These are phyloP conservation scores for Suhomyces bribrorum DNA, from an alignment of 1,139 yeast genomes.

Conservation along the genomic window DNA sequence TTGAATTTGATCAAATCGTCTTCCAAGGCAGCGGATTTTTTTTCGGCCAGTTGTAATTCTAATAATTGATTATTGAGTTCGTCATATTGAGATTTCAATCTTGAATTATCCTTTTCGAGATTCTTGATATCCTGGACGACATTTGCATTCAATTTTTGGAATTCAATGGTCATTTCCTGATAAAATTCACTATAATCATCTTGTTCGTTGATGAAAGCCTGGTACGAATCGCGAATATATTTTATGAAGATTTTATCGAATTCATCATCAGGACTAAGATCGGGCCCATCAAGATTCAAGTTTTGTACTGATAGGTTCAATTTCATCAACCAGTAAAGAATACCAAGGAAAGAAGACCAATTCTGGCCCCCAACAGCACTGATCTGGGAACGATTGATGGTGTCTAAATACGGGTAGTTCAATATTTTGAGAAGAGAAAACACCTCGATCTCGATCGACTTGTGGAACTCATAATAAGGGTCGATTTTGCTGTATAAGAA, in stretches of 20 bases:
- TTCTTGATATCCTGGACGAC: conserved; percentile 40
- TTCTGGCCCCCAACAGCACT: conserved; percentile 91
- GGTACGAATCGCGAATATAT: conserved; percentile 68
- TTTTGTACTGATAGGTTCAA: conserved; percentile 51
- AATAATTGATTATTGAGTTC: conserved; percentile 27
- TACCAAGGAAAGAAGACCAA: conserved; percentile 84
- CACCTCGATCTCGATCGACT: conserved; percentile 75
- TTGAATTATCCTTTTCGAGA: conserved; percentile 45
- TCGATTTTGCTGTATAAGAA: conserved; percentile 77
- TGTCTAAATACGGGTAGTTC: conserved; percentile 78
- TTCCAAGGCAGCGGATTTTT: conserved; percentile 64
- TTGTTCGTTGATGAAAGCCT: conserved; percentile 61
- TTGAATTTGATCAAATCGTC: conserved; percentile 71
- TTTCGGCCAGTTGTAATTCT: conserved; percentile 48
- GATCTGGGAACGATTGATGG: conserved; percentile 79
- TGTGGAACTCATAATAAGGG: conserved; percentile 72
- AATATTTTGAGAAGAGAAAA: conserved; percentile 63
- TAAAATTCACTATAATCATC: conserved; percentile 60
- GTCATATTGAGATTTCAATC: conserved; percentile 32
- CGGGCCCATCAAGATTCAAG: conserved; percentile 30
- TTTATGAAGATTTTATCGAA: conserved; percentile 64
- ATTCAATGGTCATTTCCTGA: conserved; percentile 58
- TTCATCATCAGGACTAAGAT: conserved; percentile 41
- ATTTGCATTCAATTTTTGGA: conserved; percentile 40
- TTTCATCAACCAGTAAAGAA: conserved; percentile 77